Percentiles rank a stretch among this genome's conserved stretches.
Conservation (phyloP, 202 grass and related monocot genomes). For the Zoysia matrella region DNA sequence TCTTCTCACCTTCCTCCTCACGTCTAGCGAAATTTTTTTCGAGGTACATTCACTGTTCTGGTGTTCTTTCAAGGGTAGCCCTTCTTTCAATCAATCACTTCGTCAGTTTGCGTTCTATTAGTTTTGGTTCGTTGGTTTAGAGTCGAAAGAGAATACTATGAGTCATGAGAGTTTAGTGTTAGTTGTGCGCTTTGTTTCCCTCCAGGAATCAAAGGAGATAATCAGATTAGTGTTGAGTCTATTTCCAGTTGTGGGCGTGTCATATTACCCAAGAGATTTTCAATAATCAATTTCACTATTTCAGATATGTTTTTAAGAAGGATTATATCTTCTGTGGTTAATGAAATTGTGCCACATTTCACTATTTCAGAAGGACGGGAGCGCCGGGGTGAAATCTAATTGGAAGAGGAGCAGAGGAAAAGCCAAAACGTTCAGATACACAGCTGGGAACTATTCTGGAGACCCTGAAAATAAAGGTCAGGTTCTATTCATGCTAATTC, state of each 20-base stretch:
- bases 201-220: not conserved
- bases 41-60: constrained; percentile 52
- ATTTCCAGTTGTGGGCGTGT: not conserved
- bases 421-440: constrained; percentile 70
- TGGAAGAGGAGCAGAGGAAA: constrained; percentile 90
- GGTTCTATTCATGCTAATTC: not conserved
- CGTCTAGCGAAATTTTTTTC: constrained; percentile 65
- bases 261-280: not conserved
- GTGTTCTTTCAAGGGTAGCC: no score
- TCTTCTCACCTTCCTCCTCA: constrained; percentile 52
- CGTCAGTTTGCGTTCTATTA: not conserved
- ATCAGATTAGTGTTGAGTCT: not conserved
- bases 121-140: not conserved
- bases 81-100: not conserved
- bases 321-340: not conserved
- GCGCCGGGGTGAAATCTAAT: constrained; percentile 83
- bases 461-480: constrained; percentile 82
- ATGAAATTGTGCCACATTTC: not conserved
- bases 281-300: not conserved
- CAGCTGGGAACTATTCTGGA: constrained; percentile 72
- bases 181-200: not conserved
- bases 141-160: not conserved
- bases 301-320: not conserved
- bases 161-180: not conserved
- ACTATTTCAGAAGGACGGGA: constrained; percentile 65